Evolutionary conservation across 2,329 filamentous ascomycete genomes (phyloP), one percentile per base, ranked within the genome.

Genomic region (Fusarium sp.): DNA sequence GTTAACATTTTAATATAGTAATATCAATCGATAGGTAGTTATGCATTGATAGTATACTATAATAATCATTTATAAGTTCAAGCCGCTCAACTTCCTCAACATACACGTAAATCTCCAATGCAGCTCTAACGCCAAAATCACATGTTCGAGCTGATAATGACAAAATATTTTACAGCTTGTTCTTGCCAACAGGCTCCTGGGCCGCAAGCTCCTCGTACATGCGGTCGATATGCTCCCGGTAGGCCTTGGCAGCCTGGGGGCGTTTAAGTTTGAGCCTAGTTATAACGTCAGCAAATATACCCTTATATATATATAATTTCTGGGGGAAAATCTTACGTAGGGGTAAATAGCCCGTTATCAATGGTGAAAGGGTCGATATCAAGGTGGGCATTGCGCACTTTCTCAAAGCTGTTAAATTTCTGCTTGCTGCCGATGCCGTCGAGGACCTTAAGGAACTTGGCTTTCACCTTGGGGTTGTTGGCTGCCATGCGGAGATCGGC

Each of bases 401-500:
- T 89, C 85, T 99, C 96, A 74, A 92, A 98, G 71, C 90, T 93
- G 77, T 97, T 96, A 80, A 99, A 94, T 83, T 96, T 97, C 80
- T 92, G 89, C 82, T 90, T 91, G 83, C 88, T 92, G 42, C 89
- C 93, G 61, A 97, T 91, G 56, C 85, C 87, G 63, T 96, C 92
- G 33, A 99, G 83, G 70, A 96, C 88, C 79, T 91, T 91, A 69
- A 97, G 77, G 57, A 97, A 90, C 4, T 92, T 92, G 75, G 88
- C 88, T 70, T 89, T 86, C 23, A 99, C 88, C 76, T 89, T 90
- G 50, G 88, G 85, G 71, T 97, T 89, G 62, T 84, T 83, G 37
- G 89, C 86, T 1, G 91, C 93, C 5, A 85, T 85, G 78, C 88
- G 87, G 63, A 98, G 80, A 12, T 88, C 92, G 8, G 85, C 86